Evolutionary conservation across 2,329 filamentous ascomycete genomes (phyloP), one percentile per base, ranked within the genome.

Genomic region (Cladophialophora immunda): DNA sequence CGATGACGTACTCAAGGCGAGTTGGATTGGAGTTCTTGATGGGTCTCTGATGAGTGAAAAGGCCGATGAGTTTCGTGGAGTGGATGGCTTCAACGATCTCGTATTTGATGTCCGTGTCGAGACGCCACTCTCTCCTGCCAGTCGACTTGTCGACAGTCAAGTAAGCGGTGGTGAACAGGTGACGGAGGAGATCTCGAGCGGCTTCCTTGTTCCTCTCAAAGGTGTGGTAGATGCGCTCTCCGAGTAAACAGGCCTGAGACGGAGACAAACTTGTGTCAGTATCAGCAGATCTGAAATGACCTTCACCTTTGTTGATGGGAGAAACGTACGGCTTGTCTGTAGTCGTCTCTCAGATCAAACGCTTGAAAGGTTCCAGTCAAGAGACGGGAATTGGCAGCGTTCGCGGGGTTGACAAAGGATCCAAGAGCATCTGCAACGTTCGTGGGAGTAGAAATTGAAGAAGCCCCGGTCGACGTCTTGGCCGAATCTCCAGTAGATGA

Each of bases 191-290:
- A 30, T 19, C 27, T n/a, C 29, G 22, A 19, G 36, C 36, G 6
- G 57, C 29, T 32, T 59, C 27, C 30, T 50, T n/a, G 17, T 13
- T 50, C 45, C 57, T 45, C 22, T 59, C 27, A 17, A 59, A 59
- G 3, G 45, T 47, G 19, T 4, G n/a, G 11, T 25, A 50, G 9
- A 50, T 50, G 11, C 57, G 25, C 19, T 59, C 57, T 34, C 45
- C 38, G 15, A 59, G 45, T 13, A 25, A 25, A 19, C 45, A 59
- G 27, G 57, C 57, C 57, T 59, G n/a, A 32, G 22, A 30, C 17
- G 6, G 57, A 50, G 38, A 50, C 15, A 8, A 30, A n/a, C 5
- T 30, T 59, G 38, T 29, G 56, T 59, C 38, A 59, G 57, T 34
- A 32, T 32, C 4, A 25, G 45, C 17, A 32, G 22, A 30, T 38